Evolutionary conservation across 2,329 filamentous ascomycete genomes (phyloP).

Genomic region (Periconia sp.): DNA sequence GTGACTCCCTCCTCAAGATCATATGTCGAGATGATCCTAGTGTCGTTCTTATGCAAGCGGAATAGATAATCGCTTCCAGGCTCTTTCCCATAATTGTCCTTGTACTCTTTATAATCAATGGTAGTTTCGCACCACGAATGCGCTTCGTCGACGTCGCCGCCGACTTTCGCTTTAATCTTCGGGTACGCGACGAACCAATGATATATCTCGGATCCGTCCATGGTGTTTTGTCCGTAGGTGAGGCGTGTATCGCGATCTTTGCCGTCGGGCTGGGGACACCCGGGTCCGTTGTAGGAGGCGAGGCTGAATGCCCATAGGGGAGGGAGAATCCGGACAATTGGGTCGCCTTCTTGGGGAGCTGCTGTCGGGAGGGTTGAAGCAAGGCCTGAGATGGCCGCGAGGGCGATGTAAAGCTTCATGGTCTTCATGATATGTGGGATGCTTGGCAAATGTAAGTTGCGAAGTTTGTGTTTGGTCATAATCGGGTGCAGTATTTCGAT

Average conservation of each 20-base stretch:
- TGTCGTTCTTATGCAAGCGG: constrained; percentile 23
- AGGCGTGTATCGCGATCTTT: constrained; percentile 9
- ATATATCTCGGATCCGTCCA: constrained; percentile 23
- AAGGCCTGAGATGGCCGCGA: not conserved
- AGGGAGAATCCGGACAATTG: constrained; percentile 12
- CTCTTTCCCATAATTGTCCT: not conserved
- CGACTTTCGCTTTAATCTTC: constrained; percentile 10
- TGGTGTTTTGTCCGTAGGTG: constrained; percentile 17
- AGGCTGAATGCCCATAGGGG: constrained; percentile 17
- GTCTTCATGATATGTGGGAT: not conserved
- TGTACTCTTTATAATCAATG: constrained; percentile 16
- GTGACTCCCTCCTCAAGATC: constrained; percentile 16
- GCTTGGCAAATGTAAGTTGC: not conserved
- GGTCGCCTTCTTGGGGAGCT: constrained; percentile 1
- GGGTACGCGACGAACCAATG: constrained; percentile 23
- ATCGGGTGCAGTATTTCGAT: too few relatives aligned
- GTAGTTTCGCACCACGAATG: constrained; percentile 23
- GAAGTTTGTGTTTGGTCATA: not conserved
- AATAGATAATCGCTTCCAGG: constrained; percentile 13
- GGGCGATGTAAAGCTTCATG: not conserved
- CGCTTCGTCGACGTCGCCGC: not conserved
- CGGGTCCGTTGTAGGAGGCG: constrained; percentile 14
- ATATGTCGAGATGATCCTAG: constrained; percentile 13
- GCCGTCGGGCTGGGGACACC: constrained; percentile 13
- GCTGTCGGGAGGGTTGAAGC: not conserved